Conservation (phyloP, 1,284 basidiomycete species). For the Fomes fomentarius region DNA sequence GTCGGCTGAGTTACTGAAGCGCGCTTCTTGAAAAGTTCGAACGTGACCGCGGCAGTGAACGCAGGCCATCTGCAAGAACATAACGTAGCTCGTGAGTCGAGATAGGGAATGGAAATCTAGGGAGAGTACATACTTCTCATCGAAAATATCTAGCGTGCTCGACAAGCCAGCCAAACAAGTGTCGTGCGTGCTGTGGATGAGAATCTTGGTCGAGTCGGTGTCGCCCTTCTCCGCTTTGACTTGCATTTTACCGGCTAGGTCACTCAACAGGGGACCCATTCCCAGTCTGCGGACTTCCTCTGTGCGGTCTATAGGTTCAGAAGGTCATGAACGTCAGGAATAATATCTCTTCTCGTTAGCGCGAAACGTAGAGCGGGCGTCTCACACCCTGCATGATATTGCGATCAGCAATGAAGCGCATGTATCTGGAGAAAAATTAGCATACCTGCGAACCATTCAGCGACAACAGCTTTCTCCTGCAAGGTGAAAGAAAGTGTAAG, state of each 20-base stretch:
- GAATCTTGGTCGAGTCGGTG: constrained; percentile 57
- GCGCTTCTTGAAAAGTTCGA: constrained; percentile 66
- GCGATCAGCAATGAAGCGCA: constrained; percentile 2
- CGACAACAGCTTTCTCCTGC: constrained; percentile 74
- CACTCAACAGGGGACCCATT: constrained; percentile 74
- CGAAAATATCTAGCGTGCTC: constrained; percentile 75
- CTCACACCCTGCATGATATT: constrained; percentile 33
- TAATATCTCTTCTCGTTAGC: neutral
- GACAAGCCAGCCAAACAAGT: constrained; percentile 73
- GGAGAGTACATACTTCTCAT: constrained; percentile 54
- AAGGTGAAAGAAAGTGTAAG: constrained; percentile 12
- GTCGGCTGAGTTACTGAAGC: constrained; percentile 16
- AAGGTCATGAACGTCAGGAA: neutral
- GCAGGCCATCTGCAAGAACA: constrained; percentile 63
- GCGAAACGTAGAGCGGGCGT: constrained; percentile 9
- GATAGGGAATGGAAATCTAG: neutral
- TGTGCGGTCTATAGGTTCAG: constrained; percentile 55
- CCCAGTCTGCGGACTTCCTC: constrained; percentile 78
- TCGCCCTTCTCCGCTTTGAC: constrained; percentile 49
- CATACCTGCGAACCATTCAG: constrained; percentile 80
- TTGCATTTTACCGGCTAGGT: constrained; percentile 65
- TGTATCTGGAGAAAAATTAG: constrained; percentile 10
- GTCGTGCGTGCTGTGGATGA: constrained; percentile 79
- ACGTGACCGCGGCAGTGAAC: constrained; percentile 73
- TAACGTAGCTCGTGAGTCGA: no score